Evolutionary conservation across 192 early-diverging fungal species (phyloP), one percentile per base, ranked within the genome.

Genomic region (Coemansia aciculifera): DNA sequence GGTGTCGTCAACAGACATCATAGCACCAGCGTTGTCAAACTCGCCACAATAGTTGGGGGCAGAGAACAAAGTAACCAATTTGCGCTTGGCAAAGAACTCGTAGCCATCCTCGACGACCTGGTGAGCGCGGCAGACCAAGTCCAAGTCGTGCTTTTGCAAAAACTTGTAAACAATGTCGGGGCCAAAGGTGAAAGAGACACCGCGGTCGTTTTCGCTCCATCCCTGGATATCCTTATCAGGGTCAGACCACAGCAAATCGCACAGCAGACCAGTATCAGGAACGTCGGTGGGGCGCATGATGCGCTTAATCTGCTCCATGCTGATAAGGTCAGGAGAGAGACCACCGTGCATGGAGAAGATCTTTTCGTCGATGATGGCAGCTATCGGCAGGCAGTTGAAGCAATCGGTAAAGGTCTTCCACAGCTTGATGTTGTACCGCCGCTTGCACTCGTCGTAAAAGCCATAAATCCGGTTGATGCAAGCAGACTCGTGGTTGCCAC

Each of bases 281-380:
- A 98, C 95, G 80, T 98, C 97, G 21, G 95, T 97, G 15, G 97
- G 97, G 64, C 97, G 84, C 97, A 97, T 97, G 27, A 98, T 92
- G 51, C 94, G 85, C 56, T 94, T 89, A 74, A 98, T 95, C 81
- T 98, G 97, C 73, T 98, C 97, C 94, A 97, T 95, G 81, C 85
- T 92, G 73, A 95, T 93, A 62, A 98, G 87, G 75, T 98, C 97
- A 5, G 97, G 97, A 11, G 95, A 97, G 13, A 98, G 86, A 46
- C 97, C 97, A 52, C 97, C 97, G 78, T 98, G 97, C 97, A 98
- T 97, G 60, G 92, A 92, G 64, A 98, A 94, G 67, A 98, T 98
- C 78, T 97, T 97, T 84, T 97, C 97, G 81, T 97, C 95, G 1
- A 98, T 94, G 46, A 98, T 85, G 1, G 90, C 95, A 0, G 96